A percentile compares a stretch with the other conserved stretches of the same genome.
Evolutionary conservation across 2,329 filamentous ascomycete genomes (phyloP).

Genomic region (Epicoccum nigrum): DNA sequence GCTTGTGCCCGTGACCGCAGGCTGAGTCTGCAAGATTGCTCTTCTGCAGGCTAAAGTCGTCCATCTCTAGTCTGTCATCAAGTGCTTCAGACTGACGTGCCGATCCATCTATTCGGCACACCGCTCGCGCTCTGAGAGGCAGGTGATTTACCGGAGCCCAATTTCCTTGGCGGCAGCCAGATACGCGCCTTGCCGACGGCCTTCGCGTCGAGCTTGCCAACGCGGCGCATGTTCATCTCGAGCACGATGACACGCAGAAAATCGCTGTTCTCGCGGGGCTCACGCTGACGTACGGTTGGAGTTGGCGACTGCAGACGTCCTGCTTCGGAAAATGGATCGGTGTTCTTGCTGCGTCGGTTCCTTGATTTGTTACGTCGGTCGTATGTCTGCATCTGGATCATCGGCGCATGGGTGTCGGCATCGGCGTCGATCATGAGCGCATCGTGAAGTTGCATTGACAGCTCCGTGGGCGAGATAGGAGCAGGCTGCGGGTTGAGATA

Average conservation of each 20-base stretch:
- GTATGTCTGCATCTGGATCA: slow-evolving; percentile 70
- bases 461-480: slow-evolving; percentile 45
- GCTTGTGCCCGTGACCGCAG: slow-evolving; percentile 24
- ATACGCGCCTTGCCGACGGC: slow-evolving; percentile 62
- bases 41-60: slow-evolving; percentile 11
- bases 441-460: slow-evolving; percentile 50
- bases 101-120: slow-evolving; percentile 48
- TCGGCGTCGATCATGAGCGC: slow-evolving; percentile 43
- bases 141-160: slow-evolving; percentile 34
- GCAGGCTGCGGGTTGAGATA: slow-evolving; percentile 64
- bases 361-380: slow-evolving; percentile 47
- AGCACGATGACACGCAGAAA: slow-evolving; percentile 69
- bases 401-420: slow-evolving; percentile 54
- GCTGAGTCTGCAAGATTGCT: not conserved
- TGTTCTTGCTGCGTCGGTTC: slow-evolving; percentile 30
- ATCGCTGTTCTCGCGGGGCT: slow-evolving; percentile 67
- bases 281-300: slow-evolving; percentile 61
- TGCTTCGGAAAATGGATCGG: slow-evolving; percentile 52
- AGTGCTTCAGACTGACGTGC: slow-evolving; percentile 28
- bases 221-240: slow-evolving; percentile 71
- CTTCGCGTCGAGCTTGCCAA: slow-evolving; percentile 65
- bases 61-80: slow-evolving; percentile 13
- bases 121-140: slow-evolving; percentile 30
- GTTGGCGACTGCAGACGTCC: slow-evolving; percentile 49
- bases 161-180: slow-evolving; percentile 64